phyloP scores from a whole-genome alignment of 129 eudicot genomes.

The Pseudognaphalium luteoalbum region DNA sequence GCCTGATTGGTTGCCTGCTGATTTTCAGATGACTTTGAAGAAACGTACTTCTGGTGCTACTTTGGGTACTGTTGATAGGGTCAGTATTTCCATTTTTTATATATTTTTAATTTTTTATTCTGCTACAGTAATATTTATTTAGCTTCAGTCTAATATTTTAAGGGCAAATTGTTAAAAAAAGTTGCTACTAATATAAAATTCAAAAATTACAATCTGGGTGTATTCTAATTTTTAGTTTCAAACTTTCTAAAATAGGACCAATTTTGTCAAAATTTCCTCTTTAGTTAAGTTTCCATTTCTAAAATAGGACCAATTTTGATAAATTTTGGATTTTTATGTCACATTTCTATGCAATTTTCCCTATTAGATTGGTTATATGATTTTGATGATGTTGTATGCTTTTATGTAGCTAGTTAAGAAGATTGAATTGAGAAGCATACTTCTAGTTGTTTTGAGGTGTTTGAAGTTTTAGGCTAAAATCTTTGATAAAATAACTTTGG shows the following conservation, averaged over 20 bases:
- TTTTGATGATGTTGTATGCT: not conserved
- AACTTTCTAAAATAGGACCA: no score
- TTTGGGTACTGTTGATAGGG: conserved; percentile 40
- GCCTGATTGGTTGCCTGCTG: conserved; percentile 37
- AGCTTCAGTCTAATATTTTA: not conserved
- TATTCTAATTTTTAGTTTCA: no score
- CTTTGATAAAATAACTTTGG: not conserved
- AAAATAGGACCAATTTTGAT: no score
- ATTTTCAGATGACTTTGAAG: conserved; percentile 28
- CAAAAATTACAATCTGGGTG: not conserved
- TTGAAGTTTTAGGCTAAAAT: not conserved
- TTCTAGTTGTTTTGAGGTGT: not conserved
- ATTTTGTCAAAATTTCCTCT: no score
- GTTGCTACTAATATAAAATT: no score
- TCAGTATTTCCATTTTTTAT: not conserved
- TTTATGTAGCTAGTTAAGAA: not conserved
- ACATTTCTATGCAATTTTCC: not conserved
- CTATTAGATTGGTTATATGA: not conserved
- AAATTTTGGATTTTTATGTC: no score
- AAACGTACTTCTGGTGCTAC: conserved; percentile 44
- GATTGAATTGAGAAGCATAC: not conserved
- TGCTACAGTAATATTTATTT: no score
- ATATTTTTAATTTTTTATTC: not conserved
- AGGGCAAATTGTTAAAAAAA: not conserved
- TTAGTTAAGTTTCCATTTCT: no score